Evolutionary conservation across 306 rosid genomes (phyloP).

Genomic region (Crotalaria pallida): DNA sequence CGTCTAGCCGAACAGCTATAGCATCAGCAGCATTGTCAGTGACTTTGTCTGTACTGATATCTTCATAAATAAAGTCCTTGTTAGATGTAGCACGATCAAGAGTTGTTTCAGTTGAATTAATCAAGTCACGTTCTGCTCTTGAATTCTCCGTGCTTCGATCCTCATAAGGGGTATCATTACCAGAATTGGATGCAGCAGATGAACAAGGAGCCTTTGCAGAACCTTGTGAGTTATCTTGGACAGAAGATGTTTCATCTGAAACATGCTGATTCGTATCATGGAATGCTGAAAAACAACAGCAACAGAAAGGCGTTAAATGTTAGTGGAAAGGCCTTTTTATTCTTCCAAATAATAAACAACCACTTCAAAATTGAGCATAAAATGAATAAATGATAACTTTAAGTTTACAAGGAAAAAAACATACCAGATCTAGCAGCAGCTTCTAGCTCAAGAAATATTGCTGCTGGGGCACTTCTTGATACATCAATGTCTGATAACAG

Average conservation of each 20-base stretch:
- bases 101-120: conserved; percentile 28
- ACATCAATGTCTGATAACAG: conserved; percentile 73
- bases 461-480: conserved; percentile 81
- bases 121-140: conserved; percentile 28
- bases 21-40: conserved; percentile 26
- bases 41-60: conserved; percentile 8
- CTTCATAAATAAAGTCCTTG: conserved; percentile 28
- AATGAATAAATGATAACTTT: background rate
- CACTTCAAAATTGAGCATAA: background rate
- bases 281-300: conserved; percentile 53
- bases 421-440: conserved; percentile 90
- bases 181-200: conserved; percentile 46
- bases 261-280: conserved; percentile 36
- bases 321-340: conserved; percentile 4
- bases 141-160: conserved; percentile 38
- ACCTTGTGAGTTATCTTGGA: conserved; percentile 39
- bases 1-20: conserved; percentile 53
- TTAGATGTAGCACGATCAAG: conserved; percentile 26
- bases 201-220: conserved; percentile 39
- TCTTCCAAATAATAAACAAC: background rate
- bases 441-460: conserved; percentile 91
- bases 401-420: conserved; percentile 37
- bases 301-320: conserved; percentile 12
- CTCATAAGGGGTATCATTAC: conserved; percentile 48
- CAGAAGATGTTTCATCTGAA: conserved; percentile 40